Evolutionary conservation across 2,329 filamentous ascomycete genomes (phyloP).

Genomic region (Paracamarosporium sp.): DNA sequence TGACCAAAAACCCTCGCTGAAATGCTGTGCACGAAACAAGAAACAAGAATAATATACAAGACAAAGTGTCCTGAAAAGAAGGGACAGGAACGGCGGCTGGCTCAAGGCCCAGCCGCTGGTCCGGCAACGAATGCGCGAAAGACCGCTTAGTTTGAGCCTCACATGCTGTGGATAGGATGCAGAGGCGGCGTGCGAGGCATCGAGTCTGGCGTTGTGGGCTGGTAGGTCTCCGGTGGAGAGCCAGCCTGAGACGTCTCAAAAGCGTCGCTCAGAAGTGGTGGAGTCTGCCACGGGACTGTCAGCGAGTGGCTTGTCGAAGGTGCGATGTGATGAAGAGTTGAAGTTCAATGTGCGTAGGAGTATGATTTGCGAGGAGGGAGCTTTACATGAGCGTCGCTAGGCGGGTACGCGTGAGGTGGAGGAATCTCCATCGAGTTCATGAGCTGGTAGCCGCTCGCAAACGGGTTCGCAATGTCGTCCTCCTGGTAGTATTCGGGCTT

Average conservation of each 20-base stretch:
- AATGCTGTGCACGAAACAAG: constrained; percentile 44
- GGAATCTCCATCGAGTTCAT: constrained; percentile 66
- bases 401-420: constrained; percentile 67
- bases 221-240: constrained; percentile 51
- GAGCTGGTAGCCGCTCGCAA: constrained; percentile 73
- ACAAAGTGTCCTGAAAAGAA: constrained; percentile 21
- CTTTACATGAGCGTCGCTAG: constrained; percentile 79
- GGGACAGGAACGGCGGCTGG: constrained; percentile 8
- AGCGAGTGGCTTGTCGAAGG: constrained; percentile 41
- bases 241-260: constrained; percentile 68
- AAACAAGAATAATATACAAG: constrained; percentile 34
- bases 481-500: constrained; percentile 70
- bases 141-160: constrained; percentile 8
- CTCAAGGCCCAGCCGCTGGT: neutral
- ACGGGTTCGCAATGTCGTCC: constrained; percentile 65
- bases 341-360: constrained; percentile 39
- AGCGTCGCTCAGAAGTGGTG: constrained; percentile 72
- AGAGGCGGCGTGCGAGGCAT: constrained; percentile 71
- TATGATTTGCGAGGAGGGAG: constrained; percentile 51
- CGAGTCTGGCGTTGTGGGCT: constrained; percentile 73
- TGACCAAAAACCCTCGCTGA: constrained; percentile 38
- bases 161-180: constrained; percentile 43
- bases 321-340: constrained; percentile 34
- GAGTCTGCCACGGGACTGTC: constrained; percentile 65
- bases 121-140: constrained; percentile 5